phyloP scores from a whole-genome alignment of 352 stramenopile genomes.

The Phytophthora europaea region DNA sequence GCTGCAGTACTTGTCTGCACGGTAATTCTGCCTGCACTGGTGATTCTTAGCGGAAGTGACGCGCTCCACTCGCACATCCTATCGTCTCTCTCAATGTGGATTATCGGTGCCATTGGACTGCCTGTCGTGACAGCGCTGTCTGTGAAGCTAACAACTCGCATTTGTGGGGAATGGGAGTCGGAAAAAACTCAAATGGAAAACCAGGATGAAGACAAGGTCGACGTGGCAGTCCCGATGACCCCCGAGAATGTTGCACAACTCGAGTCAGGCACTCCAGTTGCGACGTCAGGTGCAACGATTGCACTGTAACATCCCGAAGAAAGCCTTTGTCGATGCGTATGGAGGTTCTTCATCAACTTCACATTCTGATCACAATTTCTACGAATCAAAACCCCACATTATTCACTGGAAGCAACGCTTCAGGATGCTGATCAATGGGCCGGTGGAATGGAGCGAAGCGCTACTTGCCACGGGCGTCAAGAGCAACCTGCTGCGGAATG shows the following conservation, averaged over 20 bases:
- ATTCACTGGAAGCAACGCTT: slow-evolving; percentile 15
- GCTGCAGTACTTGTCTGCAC: slow-evolving; percentile 2
- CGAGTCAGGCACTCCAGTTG: background rate
- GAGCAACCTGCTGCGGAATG: slow-evolving; percentile 51
- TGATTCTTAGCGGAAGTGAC: slow-evolving; percentile 5
- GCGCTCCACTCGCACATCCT: too few species aligned
- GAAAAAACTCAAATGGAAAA: background rate
- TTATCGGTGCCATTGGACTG: slow-evolving; percentile 9
- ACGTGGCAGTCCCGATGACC: background rate
- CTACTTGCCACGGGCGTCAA: slow-evolving; percentile 39
- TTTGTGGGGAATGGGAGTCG: slow-evolving; percentile 14
- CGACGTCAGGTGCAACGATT: background rate
- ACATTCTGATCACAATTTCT: slow-evolving; percentile 11
- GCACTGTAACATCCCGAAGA: background rate
- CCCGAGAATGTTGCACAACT: slow-evolving; percentile 6
- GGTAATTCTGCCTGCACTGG: slow-evolving; percentile 9
- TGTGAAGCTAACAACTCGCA: slow-evolving; percentile 8
- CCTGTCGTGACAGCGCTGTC: slow-evolving; percentile 11
- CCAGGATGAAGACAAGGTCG: background rate
- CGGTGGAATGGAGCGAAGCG: slow-evolving; percentile 50
- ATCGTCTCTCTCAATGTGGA: slow-evolving; percentile 2
- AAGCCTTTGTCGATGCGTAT: too few species aligned
- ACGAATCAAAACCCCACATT: slow-evolving; percentile 24
- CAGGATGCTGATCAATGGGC: slow-evolving; percentile 56
- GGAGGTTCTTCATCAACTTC: background rate